Percentiles rank a stretch among this genome's conserved stretches.
These are phyloP conservation scores for Ganoderma multipileum DNA, from an alignment of 1,284 basidiomycete genomes.

Conservation along the genomic window DNA sequence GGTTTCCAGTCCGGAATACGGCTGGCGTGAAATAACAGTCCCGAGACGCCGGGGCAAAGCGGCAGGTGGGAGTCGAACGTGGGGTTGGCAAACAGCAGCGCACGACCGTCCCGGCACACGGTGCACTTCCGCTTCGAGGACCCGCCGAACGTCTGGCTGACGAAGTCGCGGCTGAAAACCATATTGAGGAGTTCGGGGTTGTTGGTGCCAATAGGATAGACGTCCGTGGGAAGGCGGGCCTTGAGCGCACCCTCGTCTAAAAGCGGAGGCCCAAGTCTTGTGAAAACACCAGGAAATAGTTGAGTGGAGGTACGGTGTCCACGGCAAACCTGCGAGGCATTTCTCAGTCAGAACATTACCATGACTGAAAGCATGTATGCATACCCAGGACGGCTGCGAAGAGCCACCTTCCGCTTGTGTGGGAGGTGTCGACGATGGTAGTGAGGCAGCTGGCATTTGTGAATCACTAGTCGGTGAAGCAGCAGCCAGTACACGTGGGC, in stretches of 20 bases:
- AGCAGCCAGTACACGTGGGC: neutral
- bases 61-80: constrained; percentile 31
- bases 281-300: neutral
- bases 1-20: constrained; percentile 14
- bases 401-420: neutral
- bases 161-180: constrained; percentile 23
- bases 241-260: neutral
- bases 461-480: neutral
- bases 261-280: neutral
- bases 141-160: constrained; percentile 29
- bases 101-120: constrained; percentile 6
- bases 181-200: constrained; percentile 14
- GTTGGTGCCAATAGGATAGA: constrained; percentile 17
- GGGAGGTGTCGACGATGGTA: neutral
- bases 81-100: constrained; percentile 28
- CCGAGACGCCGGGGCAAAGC: constrained; percentile 25
- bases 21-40: constrained; percentile 23
- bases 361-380: neutral
- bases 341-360: neutral
- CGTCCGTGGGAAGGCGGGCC: neutral
- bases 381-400: neutral
- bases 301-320: neutral
- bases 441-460: neutral
- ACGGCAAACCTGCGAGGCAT: neutral
- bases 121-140: constrained; percentile 18